These are phyloP conservation scores for Heliamphora pulchella DNA, from an alignment of 179 eudicot genomes.

Conservation along the genomic window DNA sequence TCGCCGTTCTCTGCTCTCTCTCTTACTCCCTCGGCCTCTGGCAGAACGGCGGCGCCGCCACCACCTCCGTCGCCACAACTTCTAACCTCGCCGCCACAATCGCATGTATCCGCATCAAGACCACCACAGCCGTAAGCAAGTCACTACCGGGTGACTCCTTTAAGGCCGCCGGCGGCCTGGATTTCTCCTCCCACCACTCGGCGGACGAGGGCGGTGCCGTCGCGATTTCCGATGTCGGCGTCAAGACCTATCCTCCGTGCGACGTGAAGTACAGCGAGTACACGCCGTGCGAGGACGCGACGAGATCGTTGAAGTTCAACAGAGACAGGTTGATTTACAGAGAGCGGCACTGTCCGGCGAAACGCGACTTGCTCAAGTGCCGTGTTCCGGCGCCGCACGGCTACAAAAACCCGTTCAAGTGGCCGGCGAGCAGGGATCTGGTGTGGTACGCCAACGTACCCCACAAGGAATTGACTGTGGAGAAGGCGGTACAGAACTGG, in stretches of 20 bases:
- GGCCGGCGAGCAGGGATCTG: background rate
- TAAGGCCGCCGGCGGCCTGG: slow-evolving; percentile 7
- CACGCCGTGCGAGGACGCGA: too few species aligned
- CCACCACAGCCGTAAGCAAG: background rate
- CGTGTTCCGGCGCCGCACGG: too few species aligned
- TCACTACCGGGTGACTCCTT: too few species aligned
- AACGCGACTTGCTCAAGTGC: too few species aligned
- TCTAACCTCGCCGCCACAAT: slow-evolving; percentile 7
- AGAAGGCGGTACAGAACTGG: slow-evolving; percentile 59
- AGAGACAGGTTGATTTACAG: too few species aligned
- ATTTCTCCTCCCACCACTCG: slow-evolving; percentile 45
- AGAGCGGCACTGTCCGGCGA: too few species aligned
- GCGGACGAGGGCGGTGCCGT: slow-evolving; percentile 18
- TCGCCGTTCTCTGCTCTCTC: slow-evolving; percentile 34
- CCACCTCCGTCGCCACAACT: slow-evolving; percentile 14
- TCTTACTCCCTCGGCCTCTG: slow-evolving; percentile 47
- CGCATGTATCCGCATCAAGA: slow-evolving; percentile 4
- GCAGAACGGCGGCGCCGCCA: slow-evolving; percentile 22
- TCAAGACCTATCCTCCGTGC: too few species aligned
- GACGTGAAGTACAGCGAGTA: too few species aligned
- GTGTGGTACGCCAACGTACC: slow-evolving; percentile 73
- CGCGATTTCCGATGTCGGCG: too few species aligned
- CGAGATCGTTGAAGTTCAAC: too few species aligned
- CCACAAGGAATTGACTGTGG: slow-evolving; percentile 28
- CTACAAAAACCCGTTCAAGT: too few species aligned